Conservation (phyloP, 768 basidiomycete genomes). For the Hortiboletus campestris region DNA sequence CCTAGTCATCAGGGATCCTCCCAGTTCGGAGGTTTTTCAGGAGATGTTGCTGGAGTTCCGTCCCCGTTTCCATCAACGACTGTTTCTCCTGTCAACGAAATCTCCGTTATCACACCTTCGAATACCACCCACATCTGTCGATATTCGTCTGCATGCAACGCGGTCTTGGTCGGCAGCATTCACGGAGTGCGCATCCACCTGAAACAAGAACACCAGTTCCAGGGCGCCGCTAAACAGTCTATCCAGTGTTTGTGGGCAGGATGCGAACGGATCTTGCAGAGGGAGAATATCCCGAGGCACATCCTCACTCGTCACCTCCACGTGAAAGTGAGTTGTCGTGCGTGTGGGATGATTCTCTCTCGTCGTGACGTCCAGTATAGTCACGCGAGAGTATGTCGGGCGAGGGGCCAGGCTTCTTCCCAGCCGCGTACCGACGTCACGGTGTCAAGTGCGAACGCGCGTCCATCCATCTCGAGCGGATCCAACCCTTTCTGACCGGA, state of each 20-base stretch:
- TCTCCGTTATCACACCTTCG: not conserved
- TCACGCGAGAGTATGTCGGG: constrained; percentile 15
- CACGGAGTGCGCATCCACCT: not conserved
- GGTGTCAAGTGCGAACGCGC: not conserved
- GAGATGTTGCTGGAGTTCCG: not conserved
- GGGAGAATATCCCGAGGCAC: constrained; percentile 19
- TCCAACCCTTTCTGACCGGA: not conserved
- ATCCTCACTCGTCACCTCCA: constrained; percentile 16
- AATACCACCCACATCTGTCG: not conserved
- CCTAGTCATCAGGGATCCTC: not conserved
- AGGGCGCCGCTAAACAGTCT: not conserved
- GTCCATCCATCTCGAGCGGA: not conserved
- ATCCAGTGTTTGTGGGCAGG: constrained; percentile 11
- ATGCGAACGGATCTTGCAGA: constrained; percentile 5
- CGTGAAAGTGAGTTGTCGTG: constrained; percentile 9
- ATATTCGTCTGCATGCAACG: not conserved
- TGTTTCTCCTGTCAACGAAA: not conserved
- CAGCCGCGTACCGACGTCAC: not conserved
- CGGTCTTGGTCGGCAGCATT: not conserved
- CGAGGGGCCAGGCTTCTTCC: not conserved
- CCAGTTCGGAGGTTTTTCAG: not conserved
- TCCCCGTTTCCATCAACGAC: not conserved
- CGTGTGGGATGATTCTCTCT: constrained; percentile 16
- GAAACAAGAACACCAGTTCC: not conserved
- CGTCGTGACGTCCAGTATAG: constrained; percentile 17